Evolutionary conservation across 345 rosid species (phyloP).

Genomic region (Carallia pectinifolia): DNA sequence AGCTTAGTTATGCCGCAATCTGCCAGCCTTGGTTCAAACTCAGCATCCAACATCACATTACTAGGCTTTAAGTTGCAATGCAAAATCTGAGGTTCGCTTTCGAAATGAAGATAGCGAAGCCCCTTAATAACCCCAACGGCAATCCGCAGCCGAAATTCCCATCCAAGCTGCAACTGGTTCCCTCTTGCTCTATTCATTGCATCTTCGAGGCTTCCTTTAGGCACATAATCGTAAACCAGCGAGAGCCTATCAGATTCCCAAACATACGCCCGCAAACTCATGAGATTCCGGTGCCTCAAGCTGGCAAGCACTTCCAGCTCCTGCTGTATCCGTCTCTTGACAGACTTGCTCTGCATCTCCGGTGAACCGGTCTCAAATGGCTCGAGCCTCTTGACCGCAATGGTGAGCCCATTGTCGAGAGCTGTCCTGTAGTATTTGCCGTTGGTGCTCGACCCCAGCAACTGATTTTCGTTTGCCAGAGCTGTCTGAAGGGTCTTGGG

Average conservation of each 20-base stretch:
- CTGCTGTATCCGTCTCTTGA: constrained; percentile 71
- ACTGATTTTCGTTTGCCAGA: constrained; percentile 55
- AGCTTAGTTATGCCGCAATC: constrained; percentile 76
- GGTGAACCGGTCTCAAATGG: constrained; percentile 57
- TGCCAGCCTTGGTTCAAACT: constrained; percentile 76
- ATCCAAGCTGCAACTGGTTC: constrained; percentile 60
- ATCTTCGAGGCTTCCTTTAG: constrained; percentile 80
- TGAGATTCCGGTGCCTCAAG: constrained; percentile 74
- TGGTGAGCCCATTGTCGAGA: constrained; percentile 70
- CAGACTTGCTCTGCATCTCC: constrained; percentile 50
- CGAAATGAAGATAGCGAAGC: constrained; percentile 75
- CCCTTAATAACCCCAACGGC: constrained; percentile 92
- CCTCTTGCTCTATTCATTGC: constrained; percentile 67
- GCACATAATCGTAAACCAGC: constrained; percentile 79
- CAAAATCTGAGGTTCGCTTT: constrained; percentile 62
- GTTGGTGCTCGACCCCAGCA: constrained; percentile 73
- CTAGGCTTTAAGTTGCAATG: constrained; percentile 81
- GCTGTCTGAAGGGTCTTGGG: constrained; percentile 71
- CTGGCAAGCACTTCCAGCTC: constrained; percentile 80
- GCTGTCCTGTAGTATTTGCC: constrained; percentile 71
- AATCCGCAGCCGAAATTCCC: constrained; percentile 84
- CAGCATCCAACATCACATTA: constrained; percentile 91
- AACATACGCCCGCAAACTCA: constrained; percentile 88
- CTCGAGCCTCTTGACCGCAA: constrained; percentile 73
- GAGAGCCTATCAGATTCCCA: constrained; percentile 66